phyloP scores from a whole-genome alignment of 768 basidiomycete genomes.

The Amanita phalloides region DNA sequence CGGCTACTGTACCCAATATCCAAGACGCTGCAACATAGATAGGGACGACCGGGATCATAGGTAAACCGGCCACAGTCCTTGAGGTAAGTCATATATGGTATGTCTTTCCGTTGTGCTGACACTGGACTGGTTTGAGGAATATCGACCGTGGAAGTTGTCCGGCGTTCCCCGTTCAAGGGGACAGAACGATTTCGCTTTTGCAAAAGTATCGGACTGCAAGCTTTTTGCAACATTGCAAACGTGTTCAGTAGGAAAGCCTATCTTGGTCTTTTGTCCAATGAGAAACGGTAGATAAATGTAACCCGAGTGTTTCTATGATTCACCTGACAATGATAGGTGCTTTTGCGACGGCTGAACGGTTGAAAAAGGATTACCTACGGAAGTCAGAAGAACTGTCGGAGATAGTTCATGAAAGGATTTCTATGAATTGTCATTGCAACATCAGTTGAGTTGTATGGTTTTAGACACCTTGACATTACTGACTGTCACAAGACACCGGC shows the following conservation, averaged over 20 bases:
- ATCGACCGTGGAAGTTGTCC: conserved; percentile 73
- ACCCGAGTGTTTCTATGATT: neutral
- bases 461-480: neutral
- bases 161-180: conserved; percentile 51
- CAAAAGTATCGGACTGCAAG: conserved; percentile 56
- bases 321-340: conserved; percentile 30
- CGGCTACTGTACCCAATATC: conserved; percentile 92
- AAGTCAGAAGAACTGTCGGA: conserved; percentile 70
- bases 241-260: conserved; percentile 72
- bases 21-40: conserved; percentile 88
- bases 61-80: conserved; percentile 50
- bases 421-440: conserved; percentile 71
- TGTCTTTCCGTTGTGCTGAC: neutral
- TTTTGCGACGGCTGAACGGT: conserved; percentile 59
- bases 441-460: conserved; percentile 37
- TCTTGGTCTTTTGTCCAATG: conserved; percentile 82
- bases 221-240: conserved; percentile 64
- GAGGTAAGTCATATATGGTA: conserved; percentile 32
- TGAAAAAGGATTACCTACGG: conserved; percentile 60
- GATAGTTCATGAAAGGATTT: conserved; percentile 48
- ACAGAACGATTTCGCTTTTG: conserved; percentile 75
- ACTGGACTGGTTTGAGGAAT: conserved; percentile 82
- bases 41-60: conserved; percentile 26
- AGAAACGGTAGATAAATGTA: conserved; percentile 50
- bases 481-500: conserved; percentile 66